Evolutionary conservation across 2,329 filamentous ascomycete species (phyloP).

Genomic region (Epicoccum sorghinum): DNA sequence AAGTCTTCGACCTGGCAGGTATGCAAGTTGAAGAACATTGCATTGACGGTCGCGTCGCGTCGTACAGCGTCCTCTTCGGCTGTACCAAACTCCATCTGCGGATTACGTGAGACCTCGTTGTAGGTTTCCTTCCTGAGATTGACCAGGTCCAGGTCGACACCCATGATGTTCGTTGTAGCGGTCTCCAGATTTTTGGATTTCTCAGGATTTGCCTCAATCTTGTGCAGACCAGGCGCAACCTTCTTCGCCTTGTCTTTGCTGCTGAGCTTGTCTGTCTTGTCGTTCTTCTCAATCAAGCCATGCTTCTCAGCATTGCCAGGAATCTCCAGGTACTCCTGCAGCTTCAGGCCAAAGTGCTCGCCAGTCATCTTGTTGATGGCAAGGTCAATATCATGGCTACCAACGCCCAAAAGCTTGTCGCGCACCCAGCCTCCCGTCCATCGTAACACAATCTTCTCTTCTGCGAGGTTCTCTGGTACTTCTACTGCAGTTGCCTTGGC

Average conservation of each 20-base stretch:
- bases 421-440: constrained; percentile 90
- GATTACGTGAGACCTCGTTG: constrained; percentile 84
- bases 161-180: constrained; percentile 82
- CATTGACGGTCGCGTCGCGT: constrained; percentile 92
- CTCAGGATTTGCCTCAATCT: constrained; percentile 89
- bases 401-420: constrained; percentile 76
- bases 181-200: constrained; percentile 97
- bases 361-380: constrained; percentile 88
- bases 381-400: constrained; percentile 82
- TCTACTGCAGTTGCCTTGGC: constrained; percentile 41
- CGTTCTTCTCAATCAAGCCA: constrained; percentile 50
- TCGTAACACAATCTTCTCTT: constrained; percentile 64
- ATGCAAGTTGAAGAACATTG: constrained; percentile 93
- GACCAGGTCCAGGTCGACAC: constrained; percentile 90
- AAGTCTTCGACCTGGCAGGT: constrained; percentile 83
- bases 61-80: constrained; percentile 87
- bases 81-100: constrained; percentile 91
- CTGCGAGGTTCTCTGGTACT: constrained; percentile 53
- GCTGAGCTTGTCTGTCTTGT: constrained; percentile 48
- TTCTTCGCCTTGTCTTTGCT: constrained; percentile 59
- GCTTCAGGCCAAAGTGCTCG: constrained; percentile 71
- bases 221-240: constrained; percentile 75
- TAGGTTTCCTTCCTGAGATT: constrained; percentile 94
- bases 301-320: constrained; percentile 68
- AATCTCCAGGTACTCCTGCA: constrained; percentile 71